Conservation (phyloP, 1,284 basidiomycete genomes). For the Moesziomyces parantarcticus region DNA sequence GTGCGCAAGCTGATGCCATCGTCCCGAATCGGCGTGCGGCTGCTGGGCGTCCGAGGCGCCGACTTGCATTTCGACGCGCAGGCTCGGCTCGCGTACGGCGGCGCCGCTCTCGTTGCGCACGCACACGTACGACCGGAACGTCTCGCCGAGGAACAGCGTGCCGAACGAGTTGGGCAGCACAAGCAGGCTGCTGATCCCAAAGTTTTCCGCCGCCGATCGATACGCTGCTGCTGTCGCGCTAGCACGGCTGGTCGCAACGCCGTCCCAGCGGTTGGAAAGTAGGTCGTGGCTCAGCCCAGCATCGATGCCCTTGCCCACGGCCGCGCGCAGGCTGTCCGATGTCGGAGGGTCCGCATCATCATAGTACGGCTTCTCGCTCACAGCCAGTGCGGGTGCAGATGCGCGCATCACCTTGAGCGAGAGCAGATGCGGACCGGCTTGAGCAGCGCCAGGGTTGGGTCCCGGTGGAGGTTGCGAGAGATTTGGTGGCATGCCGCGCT, state of each 20-base stretch:
- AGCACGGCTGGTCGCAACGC: background rate
- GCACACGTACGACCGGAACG: conserved; percentile 62
- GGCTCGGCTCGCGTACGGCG: conserved; percentile 37
- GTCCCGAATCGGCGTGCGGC: background rate
- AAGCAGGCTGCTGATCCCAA: conserved; percentile 27
- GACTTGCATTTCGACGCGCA: conserved; percentile 63
- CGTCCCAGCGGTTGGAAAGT: conserved; percentile 7
- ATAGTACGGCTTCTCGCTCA: conserved; percentile 42
- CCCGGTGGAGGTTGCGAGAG: background rate
- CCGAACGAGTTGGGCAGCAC: conserved; percentile 54
- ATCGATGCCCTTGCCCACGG: conserved; percentile 10
- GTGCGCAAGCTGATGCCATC: conserved; percentile 32
- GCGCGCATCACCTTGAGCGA: conserved; percentile 61
- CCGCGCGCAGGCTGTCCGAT: background rate
- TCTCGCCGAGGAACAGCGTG: conserved; percentile 60
- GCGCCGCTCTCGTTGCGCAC: conserved; percentile 58
- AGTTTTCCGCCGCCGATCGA: conserved; percentile 6
- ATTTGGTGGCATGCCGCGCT: background rate
- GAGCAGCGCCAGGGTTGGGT: background rate
- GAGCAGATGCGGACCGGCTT: conserved; percentile 42
- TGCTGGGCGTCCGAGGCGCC: conserved; percentile 15
- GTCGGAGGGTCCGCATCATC: conserved; percentile 4
- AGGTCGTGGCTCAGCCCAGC: conserved; percentile 9
- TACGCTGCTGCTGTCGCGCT: background rate
- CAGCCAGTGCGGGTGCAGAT: conserved; percentile 40